These are phyloP conservation scores for Cryptococcus sp. DNA, from an alignment of 1,284 basidiomycete genomes.

Conservation along the genomic window DNA sequence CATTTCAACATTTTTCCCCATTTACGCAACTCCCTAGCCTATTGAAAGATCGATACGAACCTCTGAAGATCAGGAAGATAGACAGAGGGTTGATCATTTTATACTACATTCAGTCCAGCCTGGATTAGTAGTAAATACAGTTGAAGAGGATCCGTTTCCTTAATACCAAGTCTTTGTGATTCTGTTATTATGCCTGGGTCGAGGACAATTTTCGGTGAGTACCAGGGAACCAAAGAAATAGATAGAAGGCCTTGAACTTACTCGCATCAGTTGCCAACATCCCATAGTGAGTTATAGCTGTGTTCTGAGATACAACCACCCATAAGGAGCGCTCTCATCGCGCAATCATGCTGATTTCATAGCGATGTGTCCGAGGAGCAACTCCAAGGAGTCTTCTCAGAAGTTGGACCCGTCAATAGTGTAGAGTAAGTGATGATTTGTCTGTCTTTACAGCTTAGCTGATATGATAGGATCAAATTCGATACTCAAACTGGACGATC, in stretches of 20 bases:
- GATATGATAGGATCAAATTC: conserved; percentile 70
- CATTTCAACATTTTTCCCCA: no score
- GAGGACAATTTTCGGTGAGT: conserved; percentile 31
- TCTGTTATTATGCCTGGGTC: conserved; percentile 8
- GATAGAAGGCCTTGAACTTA: background rate
- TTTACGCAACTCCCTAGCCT: no score
- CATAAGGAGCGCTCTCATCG: background rate
- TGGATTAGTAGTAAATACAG: no score
- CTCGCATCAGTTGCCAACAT: conserved; percentile 14
- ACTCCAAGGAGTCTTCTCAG: conserved; percentile 46
- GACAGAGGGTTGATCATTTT: no score
- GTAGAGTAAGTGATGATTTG: conserved; percentile 42
- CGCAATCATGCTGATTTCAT: background rate
- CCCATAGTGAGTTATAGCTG: conserved; percentile 33
- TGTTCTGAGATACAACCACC: background rate
- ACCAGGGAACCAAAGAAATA: background rate
- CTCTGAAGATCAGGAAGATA: no score
- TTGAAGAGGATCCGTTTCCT: no score
- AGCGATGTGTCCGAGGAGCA: conserved; percentile 50
- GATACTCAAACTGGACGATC: conserved; percentile 93
- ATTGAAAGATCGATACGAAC: no score
- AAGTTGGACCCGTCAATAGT: conserved; percentile 50
- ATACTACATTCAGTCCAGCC: no score
- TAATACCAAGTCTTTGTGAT: background rate
- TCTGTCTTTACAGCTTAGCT: background rate